Evolutionary conservation across 495 filamentous ascomycete genomes (phyloP).

Genomic region (Massariosphaeria phaeospora): DNA sequence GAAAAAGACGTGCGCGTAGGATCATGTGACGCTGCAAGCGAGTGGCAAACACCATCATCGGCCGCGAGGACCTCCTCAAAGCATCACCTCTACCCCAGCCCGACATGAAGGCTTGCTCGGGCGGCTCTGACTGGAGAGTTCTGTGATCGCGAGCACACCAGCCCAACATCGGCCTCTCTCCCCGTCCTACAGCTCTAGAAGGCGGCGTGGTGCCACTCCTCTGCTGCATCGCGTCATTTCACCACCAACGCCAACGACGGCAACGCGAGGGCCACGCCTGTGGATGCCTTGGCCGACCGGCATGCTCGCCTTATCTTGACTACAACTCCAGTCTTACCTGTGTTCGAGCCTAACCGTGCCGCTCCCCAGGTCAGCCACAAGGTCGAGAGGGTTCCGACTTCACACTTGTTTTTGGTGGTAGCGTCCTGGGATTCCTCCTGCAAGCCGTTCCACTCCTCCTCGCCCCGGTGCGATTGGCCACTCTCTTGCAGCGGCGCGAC

Average conservation of each 20-base stretch:
- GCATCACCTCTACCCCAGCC: no score
- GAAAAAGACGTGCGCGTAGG: no score
- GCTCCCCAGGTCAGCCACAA: no score
- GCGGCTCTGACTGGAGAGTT: no score
- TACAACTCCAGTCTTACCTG: constrained; percentile 2
- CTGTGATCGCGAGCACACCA: no score
- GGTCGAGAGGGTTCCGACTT: constrained; percentile 33
- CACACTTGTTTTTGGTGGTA: constrained; percentile 30
- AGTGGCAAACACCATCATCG: no score
- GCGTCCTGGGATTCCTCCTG: constrained; percentile 22
- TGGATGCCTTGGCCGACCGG: not conserved
- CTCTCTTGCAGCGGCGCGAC: constrained; percentile 12
- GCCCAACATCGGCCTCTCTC: not conserved
- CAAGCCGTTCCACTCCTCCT: constrained; percentile 22
- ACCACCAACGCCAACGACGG: not conserved
- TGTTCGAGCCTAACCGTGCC: not conserved
- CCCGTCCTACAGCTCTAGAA: not conserved
- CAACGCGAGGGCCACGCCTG: not conserved
- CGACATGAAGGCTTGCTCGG: no score
- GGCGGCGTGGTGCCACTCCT: not conserved
- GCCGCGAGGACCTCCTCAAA: no score
- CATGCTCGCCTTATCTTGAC: constrained; percentile 13
- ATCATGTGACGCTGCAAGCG: no score
- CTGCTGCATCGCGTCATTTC: not conserved
- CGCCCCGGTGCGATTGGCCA: constrained; percentile 21